phyloP scores from a whole-genome alignment of 2,329 filamentous ascomycete genomes.

The Calycina marina region DNA sequence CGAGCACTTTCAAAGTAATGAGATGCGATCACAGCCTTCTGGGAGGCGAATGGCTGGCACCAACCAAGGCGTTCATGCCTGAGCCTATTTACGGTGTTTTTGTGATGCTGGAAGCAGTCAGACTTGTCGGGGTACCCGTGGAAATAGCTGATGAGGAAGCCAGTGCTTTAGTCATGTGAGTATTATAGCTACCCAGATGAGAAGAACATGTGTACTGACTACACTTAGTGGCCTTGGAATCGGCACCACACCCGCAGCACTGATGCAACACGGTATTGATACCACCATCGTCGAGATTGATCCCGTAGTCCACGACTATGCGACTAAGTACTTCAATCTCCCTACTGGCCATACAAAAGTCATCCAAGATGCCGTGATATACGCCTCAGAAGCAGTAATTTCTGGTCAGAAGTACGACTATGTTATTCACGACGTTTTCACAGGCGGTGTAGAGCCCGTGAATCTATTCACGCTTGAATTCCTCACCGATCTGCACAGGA shows the following conservation, averaged over 20 bases:
- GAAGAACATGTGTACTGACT: slow-evolving; percentile 11
- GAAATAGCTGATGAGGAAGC: slow-evolving; percentile 43
- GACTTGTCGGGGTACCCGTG: slow-evolving; percentile 51
- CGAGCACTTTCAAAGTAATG: slow-evolving; percentile 62
- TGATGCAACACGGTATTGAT: slow-evolving; percentile 77
- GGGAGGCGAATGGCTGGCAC: slow-evolving; percentile 73
- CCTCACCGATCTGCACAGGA: slow-evolving; percentile 49
- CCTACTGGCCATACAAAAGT: slow-evolving; percentile 64
- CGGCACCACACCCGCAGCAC: slow-evolving; percentile 75
- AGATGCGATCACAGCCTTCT: slow-evolving; percentile 89
- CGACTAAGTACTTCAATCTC: slow-evolving; percentile 68
- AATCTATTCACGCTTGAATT: slow-evolving; percentile 82
- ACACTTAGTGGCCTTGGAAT: slow-evolving; percentile 65
- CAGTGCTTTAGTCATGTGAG: slow-evolving; percentile 74
- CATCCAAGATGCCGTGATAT: slow-evolving; percentile 70
- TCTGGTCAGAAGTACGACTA: slow-evolving; percentile 55
- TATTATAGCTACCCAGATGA: background rate
- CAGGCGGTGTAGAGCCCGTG: slow-evolving; percentile 82
- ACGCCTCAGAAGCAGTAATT: slow-evolving; percentile 33
- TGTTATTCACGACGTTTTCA: slow-evolving; percentile 96
- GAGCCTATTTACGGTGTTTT: slow-evolving; percentile 97
- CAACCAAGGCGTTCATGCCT: slow-evolving; percentile 51
- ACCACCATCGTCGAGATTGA: slow-evolving; percentile 95
- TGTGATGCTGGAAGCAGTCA: slow-evolving; percentile 81
- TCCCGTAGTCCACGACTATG: slow-evolving; percentile 73